phyloP scores from a whole-genome alignment of 1,284 basidiomycete genomes.

The Cryptococcus maquisensis region DNA sequence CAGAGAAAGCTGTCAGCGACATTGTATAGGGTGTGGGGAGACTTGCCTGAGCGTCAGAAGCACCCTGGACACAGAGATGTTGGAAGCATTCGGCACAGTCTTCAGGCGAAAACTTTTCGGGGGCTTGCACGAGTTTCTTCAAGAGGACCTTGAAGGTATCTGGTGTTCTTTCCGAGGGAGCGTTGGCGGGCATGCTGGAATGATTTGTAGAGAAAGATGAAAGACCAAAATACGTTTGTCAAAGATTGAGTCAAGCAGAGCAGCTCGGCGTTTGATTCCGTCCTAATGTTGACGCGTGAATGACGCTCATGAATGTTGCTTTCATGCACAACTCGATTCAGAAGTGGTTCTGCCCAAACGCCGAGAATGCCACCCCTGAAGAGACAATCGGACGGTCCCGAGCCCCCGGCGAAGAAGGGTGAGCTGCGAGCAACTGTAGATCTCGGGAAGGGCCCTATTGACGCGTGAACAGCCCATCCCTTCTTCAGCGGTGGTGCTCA shows the following conservation, averaged over 20 bases:
- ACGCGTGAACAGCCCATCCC: conserved; percentile 23
- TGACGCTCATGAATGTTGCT: neutral
- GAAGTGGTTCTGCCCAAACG: neutral
- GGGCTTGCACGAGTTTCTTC: conserved; percentile 69
- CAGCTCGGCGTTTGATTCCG: conserved; percentile 5
- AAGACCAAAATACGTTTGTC: no score
- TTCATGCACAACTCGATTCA: neutral
- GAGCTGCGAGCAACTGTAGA: neutral
- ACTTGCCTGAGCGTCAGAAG: conserved; percentile 53
- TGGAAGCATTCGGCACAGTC: conserved; percentile 68
- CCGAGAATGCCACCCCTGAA: conserved; percentile 10
- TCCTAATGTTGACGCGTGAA: conserved; percentile 1
- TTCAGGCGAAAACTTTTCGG: conserved; percentile 65
- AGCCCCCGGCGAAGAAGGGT: conserved; percentile 19
- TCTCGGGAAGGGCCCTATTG: neutral
- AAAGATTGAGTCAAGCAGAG: no score
- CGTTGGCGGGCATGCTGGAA: no score
- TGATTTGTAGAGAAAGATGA: no score
- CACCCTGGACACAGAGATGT: conserved; percentile 66
- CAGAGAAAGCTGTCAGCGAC: neutral
- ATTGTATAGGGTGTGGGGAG: neutral
- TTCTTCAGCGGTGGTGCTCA: conserved; percentile 26
- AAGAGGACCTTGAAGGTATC: conserved; percentile 72
- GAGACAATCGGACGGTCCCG: conserved; percentile 5
- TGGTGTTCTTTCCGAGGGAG: conserved; percentile 32